A percentile compares a stretch with the other conserved stretches of the same genome.
phyloP scores from a whole-genome alignment of 2,329 filamentous ascomycete genomes.

The Emmonsiellopsis sp. region DNA sequence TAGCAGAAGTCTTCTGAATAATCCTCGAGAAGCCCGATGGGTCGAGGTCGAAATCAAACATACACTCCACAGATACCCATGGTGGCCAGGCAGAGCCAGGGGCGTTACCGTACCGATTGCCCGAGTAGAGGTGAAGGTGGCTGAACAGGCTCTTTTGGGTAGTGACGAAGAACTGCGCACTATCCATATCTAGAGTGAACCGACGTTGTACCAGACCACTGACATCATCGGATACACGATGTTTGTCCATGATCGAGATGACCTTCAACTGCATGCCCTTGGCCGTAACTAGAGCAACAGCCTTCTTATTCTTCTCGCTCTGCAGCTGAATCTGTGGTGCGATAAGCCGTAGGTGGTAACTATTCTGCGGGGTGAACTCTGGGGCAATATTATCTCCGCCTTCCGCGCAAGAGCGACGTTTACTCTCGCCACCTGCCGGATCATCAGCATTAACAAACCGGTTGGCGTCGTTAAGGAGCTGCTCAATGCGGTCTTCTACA shows the following conservation, averaged over 20 bases:
- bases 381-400: constrained; percentile 68
- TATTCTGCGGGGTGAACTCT: constrained; percentile 84
- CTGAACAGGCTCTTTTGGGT: constrained; percentile 86
- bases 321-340: constrained; percentile 97
- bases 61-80: constrained; percentile 96
- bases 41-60: constrained; percentile 91
- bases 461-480: constrained; percentile 73
- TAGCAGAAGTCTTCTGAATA: constrained; percentile 92
- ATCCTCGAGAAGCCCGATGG: constrained; percentile 97
- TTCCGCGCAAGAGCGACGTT: constrained; percentile 27
- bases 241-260: constrained; percentile 95
- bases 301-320: constrained; percentile 94
- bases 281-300: constrained; percentile 90
- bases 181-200: constrained; percentile 92
- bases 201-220: constrained; percentile 91
- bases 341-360: constrained; percentile 88
- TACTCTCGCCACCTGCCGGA: constrained; percentile 26
- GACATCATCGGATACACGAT: constrained; percentile 81
- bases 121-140: constrained; percentile 85
- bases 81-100: constrained; percentile 86
- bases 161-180: constrained; percentile 95
- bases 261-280: constrained; percentile 99
- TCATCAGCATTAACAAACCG: constrained; percentile 70
- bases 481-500: constrained; percentile 75
- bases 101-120: constrained; percentile 81